These are phyloP conservation scores for Firmiana major DNA, from an alignment of 345 rosid species.

Conservation along the genomic window DNA sequence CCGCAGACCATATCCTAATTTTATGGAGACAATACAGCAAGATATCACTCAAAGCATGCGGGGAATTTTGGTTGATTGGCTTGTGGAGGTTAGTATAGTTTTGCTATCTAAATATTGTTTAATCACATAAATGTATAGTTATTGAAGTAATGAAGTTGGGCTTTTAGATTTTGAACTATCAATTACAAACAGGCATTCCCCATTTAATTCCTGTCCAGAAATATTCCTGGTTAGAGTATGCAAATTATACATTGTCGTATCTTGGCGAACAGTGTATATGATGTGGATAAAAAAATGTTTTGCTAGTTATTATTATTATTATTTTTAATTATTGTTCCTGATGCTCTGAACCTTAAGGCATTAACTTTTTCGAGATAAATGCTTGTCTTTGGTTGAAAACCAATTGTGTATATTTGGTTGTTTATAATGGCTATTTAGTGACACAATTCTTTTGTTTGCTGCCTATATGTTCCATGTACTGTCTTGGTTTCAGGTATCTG, in stretches of 20 bases:
- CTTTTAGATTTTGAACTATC: neutral
- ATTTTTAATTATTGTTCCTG: neutral
- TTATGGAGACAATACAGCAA: conserved; percentile 65
- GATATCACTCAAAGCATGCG: conserved; percentile 88
- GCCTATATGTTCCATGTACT: neutral
- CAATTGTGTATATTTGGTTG: neutral
- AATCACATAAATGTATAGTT: neutral
- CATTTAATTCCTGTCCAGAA: neutral
- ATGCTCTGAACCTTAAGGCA: neutral
- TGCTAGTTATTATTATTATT: neutral
- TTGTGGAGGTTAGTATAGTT: conserved; percentile 73
- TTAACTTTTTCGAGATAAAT: neutral
- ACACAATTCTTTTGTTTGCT: neutral
- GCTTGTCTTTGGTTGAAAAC: neutral
- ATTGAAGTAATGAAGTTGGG: neutral
- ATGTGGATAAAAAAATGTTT: neutral
- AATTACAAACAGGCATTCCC: neutral
- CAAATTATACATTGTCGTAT: neutral
- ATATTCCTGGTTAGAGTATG: neutral
- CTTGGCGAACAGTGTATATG: neutral
- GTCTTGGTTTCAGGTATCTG: conserved; percentile 68
- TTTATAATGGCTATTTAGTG: neutral
- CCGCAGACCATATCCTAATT: conserved; percentile 53
- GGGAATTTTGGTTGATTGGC: conserved; percentile 92
- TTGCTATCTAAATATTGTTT: neutral